Conservation (phyloP, 345 rosid species). For the Boechera stricta region DNA sequence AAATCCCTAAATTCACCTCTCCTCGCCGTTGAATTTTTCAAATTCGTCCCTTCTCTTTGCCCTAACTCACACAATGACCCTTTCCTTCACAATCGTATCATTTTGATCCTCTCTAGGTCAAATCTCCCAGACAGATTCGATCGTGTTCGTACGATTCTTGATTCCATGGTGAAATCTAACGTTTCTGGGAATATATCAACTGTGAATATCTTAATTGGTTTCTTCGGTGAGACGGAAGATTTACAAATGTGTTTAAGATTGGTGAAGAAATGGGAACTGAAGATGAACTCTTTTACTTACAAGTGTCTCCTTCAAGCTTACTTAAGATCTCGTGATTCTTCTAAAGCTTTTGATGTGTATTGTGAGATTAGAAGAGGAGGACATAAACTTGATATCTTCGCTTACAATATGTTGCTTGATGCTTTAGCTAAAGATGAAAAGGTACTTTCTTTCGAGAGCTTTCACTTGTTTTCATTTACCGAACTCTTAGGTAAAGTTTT, state of each 20-base stretch:
- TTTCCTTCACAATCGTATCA: slow-evolving; percentile 68
- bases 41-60: slow-evolving; percentile 57
- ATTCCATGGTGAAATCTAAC: slow-evolving; percentile 62
- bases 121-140: slow-evolving; percentile 52
- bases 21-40: slow-evolving; percentile 73
- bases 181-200: slow-evolving; percentile 73
- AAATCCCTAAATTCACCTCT: slow-evolving; percentile 79
- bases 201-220: slow-evolving; percentile 74
- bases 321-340: slow-evolving; percentile 66
- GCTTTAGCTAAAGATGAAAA: slow-evolving; percentile 78
- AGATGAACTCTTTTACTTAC: slow-evolving; percentile 77
- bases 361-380: slow-evolving; percentile 73
- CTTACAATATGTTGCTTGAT: slow-evolving; percentile 88
- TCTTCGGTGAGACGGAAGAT: slow-evolving; percentile 63
- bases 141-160: slow-evolving; percentile 55
- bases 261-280: slow-evolving; percentile 74
- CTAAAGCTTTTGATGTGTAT: slow-evolving; percentile 64
- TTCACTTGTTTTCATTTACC: slow-evolving; percentile 5
- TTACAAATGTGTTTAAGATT: slow-evolving; percentile 59
- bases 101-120: slow-evolving; percentile 79
- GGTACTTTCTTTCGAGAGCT: slow-evolving; percentile 50
- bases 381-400: slow-evolving; percentile 72
- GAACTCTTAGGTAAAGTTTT: background rate
- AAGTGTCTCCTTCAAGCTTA: slow-evolving; percentile 85
- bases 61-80: slow-evolving; percentile 64